Evolutionary conservation across 1,284 basidiomycete genomes (phyloP).

Genomic region (Tylopilus sp.): DNA sequence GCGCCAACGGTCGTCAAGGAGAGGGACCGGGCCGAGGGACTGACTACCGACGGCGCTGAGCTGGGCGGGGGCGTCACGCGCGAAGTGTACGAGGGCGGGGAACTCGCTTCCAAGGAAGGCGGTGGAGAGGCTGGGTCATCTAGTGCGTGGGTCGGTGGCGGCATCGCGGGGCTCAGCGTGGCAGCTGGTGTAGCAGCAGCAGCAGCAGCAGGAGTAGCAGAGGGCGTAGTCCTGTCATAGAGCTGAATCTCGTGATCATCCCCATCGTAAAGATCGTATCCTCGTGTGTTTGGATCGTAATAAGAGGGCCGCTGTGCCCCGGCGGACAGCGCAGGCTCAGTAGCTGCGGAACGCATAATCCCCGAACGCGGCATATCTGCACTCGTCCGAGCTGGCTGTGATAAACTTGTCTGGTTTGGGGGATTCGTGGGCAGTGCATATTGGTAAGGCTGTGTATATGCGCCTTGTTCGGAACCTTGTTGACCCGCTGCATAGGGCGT

Average conservation of each 20-base stretch:
- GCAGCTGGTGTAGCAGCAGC: background rate
- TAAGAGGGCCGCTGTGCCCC: slow-evolving; percentile 30
- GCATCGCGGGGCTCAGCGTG: background rate
- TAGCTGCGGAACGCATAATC: background rate
- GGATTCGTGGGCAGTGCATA: background rate
- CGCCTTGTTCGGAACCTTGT: slow-evolving; percentile 2
- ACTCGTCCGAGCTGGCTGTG: background rate
- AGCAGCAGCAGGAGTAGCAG: background rate
- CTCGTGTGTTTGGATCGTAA: slow-evolving; percentile 37
- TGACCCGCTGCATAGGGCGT: background rate
- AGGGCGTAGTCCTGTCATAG: slow-evolving; percentile 4
- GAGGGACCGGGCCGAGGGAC: slow-evolving; percentile 9
- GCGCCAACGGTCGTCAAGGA: slow-evolving; percentile 9
- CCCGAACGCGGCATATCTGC: slow-evolving; percentile 18
- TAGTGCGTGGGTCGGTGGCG: background rate
- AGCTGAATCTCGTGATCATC: slow-evolving; percentile 20
- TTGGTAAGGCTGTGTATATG: slow-evolving; percentile 8
- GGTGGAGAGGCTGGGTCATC: background rate
- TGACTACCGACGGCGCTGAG: background rate
- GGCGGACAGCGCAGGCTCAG: slow-evolving; percentile 1
- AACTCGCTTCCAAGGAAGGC: background rate
- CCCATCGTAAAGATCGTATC: slow-evolving; percentile 28
- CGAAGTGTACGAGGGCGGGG: slow-evolving; percentile 12
- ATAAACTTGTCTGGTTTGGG: slow-evolving; percentile 5
- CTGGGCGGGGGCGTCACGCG: slow-evolving; percentile 2